Evolutionary conservation across 2,329 filamentous ascomycete species (phyloP).

Genomic region (Epichloe baconii): DNA sequence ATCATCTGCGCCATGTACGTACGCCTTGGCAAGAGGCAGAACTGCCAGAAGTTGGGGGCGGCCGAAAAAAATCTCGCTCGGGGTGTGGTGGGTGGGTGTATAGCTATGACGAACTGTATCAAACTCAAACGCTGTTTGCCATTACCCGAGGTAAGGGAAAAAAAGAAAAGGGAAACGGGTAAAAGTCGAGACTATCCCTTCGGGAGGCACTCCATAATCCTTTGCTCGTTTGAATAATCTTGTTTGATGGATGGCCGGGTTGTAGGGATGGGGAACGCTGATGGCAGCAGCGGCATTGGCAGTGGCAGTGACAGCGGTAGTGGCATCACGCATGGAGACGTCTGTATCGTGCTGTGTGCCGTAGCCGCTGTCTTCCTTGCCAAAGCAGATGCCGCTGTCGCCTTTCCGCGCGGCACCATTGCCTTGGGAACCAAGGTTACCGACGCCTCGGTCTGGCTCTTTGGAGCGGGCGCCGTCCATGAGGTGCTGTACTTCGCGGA

Average conservation of each 20-base stretch:
- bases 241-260: constrained; percentile 41
- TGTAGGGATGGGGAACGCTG: constrained; percentile 35
- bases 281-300: constrained; percentile 8
- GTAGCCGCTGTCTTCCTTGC: constrained; percentile 35
- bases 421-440: constrained; percentile 6
- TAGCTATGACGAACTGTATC: no score
- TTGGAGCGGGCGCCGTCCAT: constrained; percentile 42
- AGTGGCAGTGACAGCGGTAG: constrained; percentile 13
- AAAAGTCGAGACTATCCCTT: constrained; percentile 7
- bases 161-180: background rate
- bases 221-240: constrained; percentile 49
- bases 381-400: constrained; percentile 31
- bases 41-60: background rate
- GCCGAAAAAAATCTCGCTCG: no score
- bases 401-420: constrained; percentile 21
- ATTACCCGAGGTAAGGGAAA: background rate
- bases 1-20: no score
- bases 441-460: constrained; percentile 31
- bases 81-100: no score
- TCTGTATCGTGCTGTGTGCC: constrained; percentile 26
- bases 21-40: no score
- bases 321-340: constrained; percentile 35
- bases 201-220: constrained; percentile 41
- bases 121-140: background rate
- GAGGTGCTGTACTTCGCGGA: constrained; percentile 47